phyloP scores from a whole-genome alignment of 257 asterid species.

The Salvia hispanica region DNA sequence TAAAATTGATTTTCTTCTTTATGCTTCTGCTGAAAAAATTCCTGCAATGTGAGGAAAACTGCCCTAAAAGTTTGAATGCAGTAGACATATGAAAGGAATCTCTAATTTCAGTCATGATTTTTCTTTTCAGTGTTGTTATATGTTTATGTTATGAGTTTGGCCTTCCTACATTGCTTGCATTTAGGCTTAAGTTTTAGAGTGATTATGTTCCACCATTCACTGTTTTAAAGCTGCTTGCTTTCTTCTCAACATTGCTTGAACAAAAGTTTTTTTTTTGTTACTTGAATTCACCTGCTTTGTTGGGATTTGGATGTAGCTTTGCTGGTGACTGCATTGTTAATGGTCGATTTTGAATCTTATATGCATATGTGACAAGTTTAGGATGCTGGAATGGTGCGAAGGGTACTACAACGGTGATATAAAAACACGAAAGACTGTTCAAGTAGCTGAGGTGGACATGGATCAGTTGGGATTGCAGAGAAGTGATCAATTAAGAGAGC shows the following conservation, averaged over 20 bases:
- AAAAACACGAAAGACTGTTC: constrained; percentile 87
- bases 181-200: constrained; percentile 16
- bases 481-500: constrained; percentile 82
- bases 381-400: constrained; percentile 81
- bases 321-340: neutral
- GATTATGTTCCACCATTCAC: neutral
- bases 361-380: constrained; percentile 12
- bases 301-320: neutral
- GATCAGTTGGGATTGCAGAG: constrained; percentile 75
- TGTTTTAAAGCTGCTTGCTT: neutral
- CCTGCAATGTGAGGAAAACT: constrained; percentile 16
- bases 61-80: neutral
- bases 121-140: neutral
- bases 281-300: neutral
- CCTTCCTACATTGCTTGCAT: constrained; percentile 25
- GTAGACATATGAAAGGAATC: neutral
- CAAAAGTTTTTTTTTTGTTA: neutral
- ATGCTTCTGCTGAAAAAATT: neutral
- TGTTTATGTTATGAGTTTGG: constrained; percentile 10
- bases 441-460: constrained; percentile 51
- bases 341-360: neutral
- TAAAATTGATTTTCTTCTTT: constrained; percentile 12
- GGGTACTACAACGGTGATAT: constrained; percentile 98
- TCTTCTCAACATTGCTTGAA: too few relatives aligned
- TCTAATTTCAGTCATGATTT: neutral